A percentile compares a stretch with the other conserved stretches of the same genome.
Evolutionary conservation across 805 yeast genomes (phyloP).

Genomic region (Dipodascopsis uninucleata): DNA sequence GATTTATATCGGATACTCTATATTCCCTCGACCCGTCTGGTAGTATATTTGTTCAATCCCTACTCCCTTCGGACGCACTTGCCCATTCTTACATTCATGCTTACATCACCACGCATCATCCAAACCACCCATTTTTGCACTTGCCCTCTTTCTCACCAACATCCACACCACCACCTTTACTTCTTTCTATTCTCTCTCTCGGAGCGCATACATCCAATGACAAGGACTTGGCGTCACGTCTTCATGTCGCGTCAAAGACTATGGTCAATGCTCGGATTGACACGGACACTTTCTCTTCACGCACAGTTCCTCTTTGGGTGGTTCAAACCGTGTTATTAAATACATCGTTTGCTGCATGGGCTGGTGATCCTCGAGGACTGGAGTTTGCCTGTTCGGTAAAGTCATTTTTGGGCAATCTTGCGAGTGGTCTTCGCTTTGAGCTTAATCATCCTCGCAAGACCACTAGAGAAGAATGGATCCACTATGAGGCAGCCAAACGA

Average conservation of each 20-base stretch:
- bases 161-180: conserved; percentile 33
- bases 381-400: conserved; percentile 32
- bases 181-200: conserved; percentile 36
- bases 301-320: conserved; percentile 33
- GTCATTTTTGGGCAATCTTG: conserved; percentile 28
- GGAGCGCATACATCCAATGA: conserved; percentile 36
- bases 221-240: conserved; percentile 30
- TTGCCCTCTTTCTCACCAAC: conserved; percentile 35
- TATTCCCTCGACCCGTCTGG: conserved; percentile 25
- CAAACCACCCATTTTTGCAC: conserved; percentile 37
- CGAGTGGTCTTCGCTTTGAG: conserved; percentile 16
- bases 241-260: conserved; percentile 33
- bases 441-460: conserved; percentile 14
- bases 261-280: conserved; percentile 31
- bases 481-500: conserved; percentile 33
- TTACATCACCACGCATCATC: conserved; percentile 36
- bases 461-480: conserved; percentile 33
- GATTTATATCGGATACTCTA: conserved; percentile 19
- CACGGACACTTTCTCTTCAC: conserved; percentile 31
- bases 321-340: conserved; percentile 33
- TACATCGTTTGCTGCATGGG: conserved; percentile 34
- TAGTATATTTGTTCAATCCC: conserved; percentile 15
- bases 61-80: conserved; percentile 24
- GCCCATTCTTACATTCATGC: conserved; percentile 35
- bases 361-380: conserved; percentile 35